Percentiles rank a stretch among this genome's conserved stretches.
phyloP scores from a whole-genome alignment of 352 stramenopile species.

The Globisporangium radiosum region DNA sequence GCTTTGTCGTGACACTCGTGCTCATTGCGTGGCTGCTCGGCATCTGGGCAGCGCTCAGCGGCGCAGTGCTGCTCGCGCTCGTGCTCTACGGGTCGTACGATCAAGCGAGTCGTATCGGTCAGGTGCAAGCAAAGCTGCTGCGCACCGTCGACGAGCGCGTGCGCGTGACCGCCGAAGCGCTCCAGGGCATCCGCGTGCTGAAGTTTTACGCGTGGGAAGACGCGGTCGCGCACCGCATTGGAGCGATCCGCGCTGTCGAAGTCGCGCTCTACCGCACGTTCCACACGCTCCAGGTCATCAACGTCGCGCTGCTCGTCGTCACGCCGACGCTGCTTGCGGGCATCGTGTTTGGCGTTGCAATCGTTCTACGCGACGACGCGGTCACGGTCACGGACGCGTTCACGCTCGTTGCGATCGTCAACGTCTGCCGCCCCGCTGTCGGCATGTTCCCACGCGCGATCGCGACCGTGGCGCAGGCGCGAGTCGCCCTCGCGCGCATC shows the following conservation, averaged over 20 bases:
- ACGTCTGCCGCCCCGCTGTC: conserved; percentile 24
- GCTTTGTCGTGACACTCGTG: conserved; percentile 10
- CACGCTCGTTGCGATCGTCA: conserved; percentile 29
- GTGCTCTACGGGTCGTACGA: conserved; percentile 2
- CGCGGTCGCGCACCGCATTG: conserved; percentile 10
- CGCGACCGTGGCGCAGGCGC: conserved; percentile 17
- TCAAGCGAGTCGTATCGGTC: conserved; percentile 3
- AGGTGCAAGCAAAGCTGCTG: conserved; percentile 4
- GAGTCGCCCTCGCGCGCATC: conserved; percentile 19
- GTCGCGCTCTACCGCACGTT: conserved; percentile 42
- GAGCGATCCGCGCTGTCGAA: conserved; percentile 32
- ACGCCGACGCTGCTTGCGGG: conserved; percentile 36
- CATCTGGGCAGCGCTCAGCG: conserved; percentile 3
- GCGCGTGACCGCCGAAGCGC: conserved; percentile 26
- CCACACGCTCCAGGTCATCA: conserved; percentile 52
- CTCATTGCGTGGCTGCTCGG: conserved; percentile 15
- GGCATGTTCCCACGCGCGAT: conserved; percentile 22
- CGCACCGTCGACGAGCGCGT: conserved; percentile 7
- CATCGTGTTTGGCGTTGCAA: conserved; percentile 30
- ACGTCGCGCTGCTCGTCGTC: conserved; percentile 50
- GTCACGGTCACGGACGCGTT: conserved; percentile 44
- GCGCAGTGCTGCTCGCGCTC: not conserved
- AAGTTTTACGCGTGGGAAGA: conserved; percentile 69
- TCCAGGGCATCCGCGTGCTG: conserved; percentile 65
- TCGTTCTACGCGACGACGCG: conserved; percentile 24